Base-by-base conservation (phyloP, 1,284 basidiomycete species). In the Tremellales sp. region DNA sequence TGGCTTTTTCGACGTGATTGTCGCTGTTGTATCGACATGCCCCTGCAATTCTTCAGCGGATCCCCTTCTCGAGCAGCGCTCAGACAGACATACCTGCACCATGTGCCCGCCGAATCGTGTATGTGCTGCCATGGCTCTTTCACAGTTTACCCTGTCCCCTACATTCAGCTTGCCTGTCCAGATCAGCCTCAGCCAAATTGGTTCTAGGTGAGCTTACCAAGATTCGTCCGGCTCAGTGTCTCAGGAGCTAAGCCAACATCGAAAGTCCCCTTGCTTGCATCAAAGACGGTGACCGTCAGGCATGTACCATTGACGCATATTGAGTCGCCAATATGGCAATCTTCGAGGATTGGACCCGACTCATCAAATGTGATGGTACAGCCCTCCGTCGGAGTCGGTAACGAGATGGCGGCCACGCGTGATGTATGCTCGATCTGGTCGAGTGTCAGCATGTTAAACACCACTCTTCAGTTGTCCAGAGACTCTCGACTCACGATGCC, bases 81-180 rank as follows among this genome's bases (percentile, higher is more conserved):
- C n/a, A n/a, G 29, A 8, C 13, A 25, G 11, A 61, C 79, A 51
- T 60, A 88, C 90, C 81, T 97, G 94, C 5, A 98, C 96, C 69
- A 97, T 93, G 71, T 99, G 94, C 5, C 94, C 94, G 24, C 94
- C 94, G 65, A 98, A 97, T 40, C 94, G 80, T 10, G 84, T 84
- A 75, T 94, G 87, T 1, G 86, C 85, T 13, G 84, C 84, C 90
- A 98, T 93, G 2, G 94, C 94, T 42, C 94, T 82, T 77, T 99
- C 94, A 45, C 94, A 81, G 74, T 98, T 97, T 47, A 97, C 82
- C 58, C 83, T 80, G 61, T 89, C 85, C 4, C 89, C 89, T 7
- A 85, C 83, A 57, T 80, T 81, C 52, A 89, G 78, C 60, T 88
- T 82, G 39, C 91, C 89, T 87, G 58, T 33, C 8, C 3, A 2